These are phyloP conservation scores for Mychonastes homosphaera DNA, from an alignment of 139 green algal genomes.

Conservation along the genomic window DNA sequence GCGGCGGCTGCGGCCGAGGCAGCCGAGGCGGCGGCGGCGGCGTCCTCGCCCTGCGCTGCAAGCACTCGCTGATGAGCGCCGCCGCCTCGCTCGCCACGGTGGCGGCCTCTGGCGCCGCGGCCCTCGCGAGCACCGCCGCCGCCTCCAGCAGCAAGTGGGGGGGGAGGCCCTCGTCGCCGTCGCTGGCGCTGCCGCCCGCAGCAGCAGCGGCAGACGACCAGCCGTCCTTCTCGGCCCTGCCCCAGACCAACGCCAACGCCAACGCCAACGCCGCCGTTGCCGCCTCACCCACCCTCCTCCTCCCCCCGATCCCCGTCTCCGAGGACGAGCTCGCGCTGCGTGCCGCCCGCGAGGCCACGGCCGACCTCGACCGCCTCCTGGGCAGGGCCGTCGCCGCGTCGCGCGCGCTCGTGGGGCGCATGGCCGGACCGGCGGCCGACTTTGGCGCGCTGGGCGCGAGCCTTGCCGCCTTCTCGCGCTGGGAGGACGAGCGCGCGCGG, in stretches of 20 bases:
- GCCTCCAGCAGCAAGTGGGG: neutral
- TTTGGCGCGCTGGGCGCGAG: slow-evolving; percentile 18
- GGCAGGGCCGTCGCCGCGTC: slow-evolving; percentile 14
- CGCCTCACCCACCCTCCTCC: neutral
- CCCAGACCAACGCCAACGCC: neutral
- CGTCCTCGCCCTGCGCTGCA: neutral
- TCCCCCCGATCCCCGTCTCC: neutral
- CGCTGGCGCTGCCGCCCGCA: neutral
- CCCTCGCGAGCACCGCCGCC: neutral
- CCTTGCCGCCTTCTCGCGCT: slow-evolving; percentile 23
- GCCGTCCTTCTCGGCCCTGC: too few species aligned
- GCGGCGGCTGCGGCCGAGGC: neutral
- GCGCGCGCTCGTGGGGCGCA: slow-evolving; percentile 19
- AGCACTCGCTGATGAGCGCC: slow-evolving; percentile 8
- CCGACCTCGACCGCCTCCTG: slow-evolving; percentile 32
- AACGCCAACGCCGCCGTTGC: neutral
- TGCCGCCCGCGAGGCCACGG: neutral
- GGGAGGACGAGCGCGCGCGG: slow-evolving; percentile 17
- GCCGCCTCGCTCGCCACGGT: neutral
- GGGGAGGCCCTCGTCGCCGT: neutral
- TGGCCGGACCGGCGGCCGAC: slow-evolving; percentile 18
- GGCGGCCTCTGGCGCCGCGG: neutral
- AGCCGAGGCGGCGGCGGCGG: neutral
- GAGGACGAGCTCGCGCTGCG: neutral
- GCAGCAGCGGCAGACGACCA: neutral